Evolutionary conservation across 441 rosid species (phyloP).

Genomic region (Omphalea diandra): DNA sequence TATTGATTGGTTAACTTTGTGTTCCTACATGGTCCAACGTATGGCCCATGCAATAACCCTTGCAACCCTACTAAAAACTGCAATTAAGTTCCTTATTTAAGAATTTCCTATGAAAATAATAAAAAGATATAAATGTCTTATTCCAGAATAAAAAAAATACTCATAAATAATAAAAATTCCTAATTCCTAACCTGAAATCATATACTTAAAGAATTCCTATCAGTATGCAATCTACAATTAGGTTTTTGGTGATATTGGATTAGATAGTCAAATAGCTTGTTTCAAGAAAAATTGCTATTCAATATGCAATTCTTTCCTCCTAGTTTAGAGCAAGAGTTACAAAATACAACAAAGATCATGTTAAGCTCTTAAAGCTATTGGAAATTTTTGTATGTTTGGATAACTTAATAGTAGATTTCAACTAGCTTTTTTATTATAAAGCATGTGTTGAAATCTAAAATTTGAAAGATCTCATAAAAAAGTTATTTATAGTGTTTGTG

Average conservation of each 20-base stretch:
- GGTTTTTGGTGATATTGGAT: slow-evolving; percentile 44
- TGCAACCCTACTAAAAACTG: no score
- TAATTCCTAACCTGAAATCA: no score
- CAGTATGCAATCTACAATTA: slow-evolving; percentile 48
- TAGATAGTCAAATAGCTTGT: slow-evolving; percentile 37
- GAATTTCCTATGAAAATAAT: no score
- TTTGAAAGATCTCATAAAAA: slow-evolving; percentile 49
- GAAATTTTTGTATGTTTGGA: slow-evolving; percentile 60
- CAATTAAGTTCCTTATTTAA: no score
- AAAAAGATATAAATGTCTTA: no score
- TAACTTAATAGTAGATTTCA: slow-evolving; percentile 55
- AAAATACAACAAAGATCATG: slow-evolving; percentile 53
- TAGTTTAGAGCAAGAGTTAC: slow-evolving; percentile 56
- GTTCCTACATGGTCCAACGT: no score
- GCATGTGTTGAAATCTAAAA: slow-evolving; percentile 55
- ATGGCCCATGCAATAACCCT: no score
- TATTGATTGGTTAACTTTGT: no score
- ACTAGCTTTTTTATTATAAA: slow-evolving; percentile 50
- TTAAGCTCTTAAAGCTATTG: slow-evolving; percentile 64
- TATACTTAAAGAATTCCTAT: no score
- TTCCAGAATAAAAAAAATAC: no score
- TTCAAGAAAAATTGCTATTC: slow-evolving; percentile 51
- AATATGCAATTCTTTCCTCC: slow-evolving; percentile 47
- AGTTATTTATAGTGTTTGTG: slow-evolving; percentile 53
- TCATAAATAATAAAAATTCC: no score